Conservation (phyloP, 805 yeast genomes). For the Brettanomyces naardenensis region DNA sequence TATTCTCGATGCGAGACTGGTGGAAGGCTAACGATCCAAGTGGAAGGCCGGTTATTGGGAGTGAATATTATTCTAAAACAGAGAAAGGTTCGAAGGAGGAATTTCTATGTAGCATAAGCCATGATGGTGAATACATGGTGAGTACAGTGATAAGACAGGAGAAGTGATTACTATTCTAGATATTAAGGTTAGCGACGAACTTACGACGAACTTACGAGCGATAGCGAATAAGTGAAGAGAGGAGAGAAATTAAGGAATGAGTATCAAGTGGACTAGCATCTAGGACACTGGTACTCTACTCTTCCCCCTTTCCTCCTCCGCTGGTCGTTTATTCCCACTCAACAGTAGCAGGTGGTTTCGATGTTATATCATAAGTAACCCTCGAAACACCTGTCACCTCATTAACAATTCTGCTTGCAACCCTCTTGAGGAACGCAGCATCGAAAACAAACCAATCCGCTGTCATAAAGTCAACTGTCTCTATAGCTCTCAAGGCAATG, state of each 20-base stretch:
- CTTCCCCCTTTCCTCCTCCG: too few species aligned
- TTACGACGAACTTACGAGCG: too few species aligned
- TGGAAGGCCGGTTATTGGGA: conserved; percentile 37
- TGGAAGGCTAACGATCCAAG: conserved; percentile 30
- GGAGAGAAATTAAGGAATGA: too few species aligned
- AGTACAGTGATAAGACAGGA: conserved; percentile 39
- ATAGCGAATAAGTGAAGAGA: too few species aligned
- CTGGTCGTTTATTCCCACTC: conserved; percentile 81
- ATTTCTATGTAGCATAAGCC: conserved; percentile 51
- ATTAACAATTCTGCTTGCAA: conserved; percentile 92
- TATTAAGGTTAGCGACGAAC: too few species aligned
- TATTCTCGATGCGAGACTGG: conserved; percentile 55
- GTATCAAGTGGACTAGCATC: too few species aligned
- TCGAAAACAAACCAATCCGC: conserved; percentile 98
- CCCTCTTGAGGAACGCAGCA: conserved; percentile 83
- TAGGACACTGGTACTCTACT: too few species aligned
- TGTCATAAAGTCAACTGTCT: conserved; percentile 98
- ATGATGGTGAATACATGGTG: conserved; percentile 53
- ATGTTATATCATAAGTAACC: conserved; percentile 96
- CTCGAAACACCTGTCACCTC: conserved; percentile 99
- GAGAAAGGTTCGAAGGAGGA: conserved; percentile 27
- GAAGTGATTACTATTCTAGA: neutral
- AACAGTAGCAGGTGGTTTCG: conserved; percentile 99
- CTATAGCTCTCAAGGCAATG: conserved; percentile 96
- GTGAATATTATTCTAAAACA: conserved; percentile 19